Evolutionary conservation across 139 green algal species (phyloP).

Genomic region (Diplosphaera chodatii): DNA sequence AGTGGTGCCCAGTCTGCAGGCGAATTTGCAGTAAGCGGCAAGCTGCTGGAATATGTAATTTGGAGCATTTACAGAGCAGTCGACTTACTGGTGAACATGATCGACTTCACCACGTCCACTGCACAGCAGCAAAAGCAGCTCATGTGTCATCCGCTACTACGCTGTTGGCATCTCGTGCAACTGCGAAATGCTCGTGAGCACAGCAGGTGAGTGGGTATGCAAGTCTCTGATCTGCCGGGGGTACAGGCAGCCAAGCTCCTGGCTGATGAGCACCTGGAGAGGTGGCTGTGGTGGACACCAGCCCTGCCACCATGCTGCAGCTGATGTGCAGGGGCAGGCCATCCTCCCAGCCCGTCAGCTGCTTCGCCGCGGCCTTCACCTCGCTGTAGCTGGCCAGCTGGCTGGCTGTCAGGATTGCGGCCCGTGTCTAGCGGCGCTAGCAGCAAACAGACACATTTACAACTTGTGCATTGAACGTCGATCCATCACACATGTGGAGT

Average conservation of each 20-base stretch:
- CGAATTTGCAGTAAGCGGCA: too few species aligned
- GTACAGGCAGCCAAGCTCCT: too few species aligned
- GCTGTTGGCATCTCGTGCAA: too few species aligned
- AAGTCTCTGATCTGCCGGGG: too few species aligned
- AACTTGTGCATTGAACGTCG: too few species aligned
- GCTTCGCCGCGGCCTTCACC: slow-evolving; percentile 48
- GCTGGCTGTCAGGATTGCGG: slow-evolving; percentile 67
- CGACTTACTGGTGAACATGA: slow-evolving; percentile 50
- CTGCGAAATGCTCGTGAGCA: too few species aligned
- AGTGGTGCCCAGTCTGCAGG: too few species aligned
- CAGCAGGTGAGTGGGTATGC: too few species aligned
- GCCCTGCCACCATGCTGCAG: slow-evolving; percentile 64
- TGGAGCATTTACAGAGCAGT: not conserved
- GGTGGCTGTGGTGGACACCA: slow-evolving; percentile 83
- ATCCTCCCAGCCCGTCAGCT: slow-evolving; percentile 43
- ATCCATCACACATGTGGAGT: too few species aligned
- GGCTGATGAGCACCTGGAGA: slow-evolving; percentile 78
- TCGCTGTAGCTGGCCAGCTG: slow-evolving; percentile 85
- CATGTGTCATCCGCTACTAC: too few species aligned
- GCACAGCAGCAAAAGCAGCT: too few species aligned
- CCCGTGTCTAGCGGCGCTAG: slow-evolving; percentile 32
- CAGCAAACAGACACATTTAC: not conserved
- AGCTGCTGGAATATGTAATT: too few species aligned
- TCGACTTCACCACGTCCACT: slow-evolving; percentile 69
- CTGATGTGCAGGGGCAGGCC: slow-evolving; percentile 47